Evolutionary conservation across 139 green algal species (phyloP), one percentile per base, ranked within the genome.

Genomic region (Tetradesmus obliquus): DNA sequence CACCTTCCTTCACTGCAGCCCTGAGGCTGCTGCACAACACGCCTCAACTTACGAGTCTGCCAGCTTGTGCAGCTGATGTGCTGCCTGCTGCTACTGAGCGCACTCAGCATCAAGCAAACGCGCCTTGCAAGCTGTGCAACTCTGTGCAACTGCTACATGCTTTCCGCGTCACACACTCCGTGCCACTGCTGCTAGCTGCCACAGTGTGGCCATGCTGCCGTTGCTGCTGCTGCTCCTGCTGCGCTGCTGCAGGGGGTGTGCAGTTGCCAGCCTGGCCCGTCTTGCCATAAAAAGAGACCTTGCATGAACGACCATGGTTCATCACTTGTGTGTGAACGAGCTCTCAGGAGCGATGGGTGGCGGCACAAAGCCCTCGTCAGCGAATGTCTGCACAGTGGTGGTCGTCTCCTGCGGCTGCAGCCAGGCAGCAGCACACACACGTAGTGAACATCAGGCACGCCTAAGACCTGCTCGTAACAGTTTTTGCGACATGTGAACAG

Each of bases 301-400:
- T 5, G n/a, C 66, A 0, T 19, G 66, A 8, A 4, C n/a, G 66
- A 8, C 2, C n/a, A 17, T 19, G 57, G 7, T 66, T 9, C 55
- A 7, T 79, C 51, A 89, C 45, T 84, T 90, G 51, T 84, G 86
- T 71, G 69, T 55, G 69, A 84, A 90, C 1, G 69, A n/a, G 53
- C 17, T 72, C 45, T 90, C 86, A 74, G 86, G 51, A 1, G 80
- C 76, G 6, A 82, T 58, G 51, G 80, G 86, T 74, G 86, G 88
- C n/a, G 88, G 88, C 55, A 87, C 76, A 58, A 91, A 91, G 76
- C 88, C 88, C 17, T 91, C 88, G 51, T 91, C 88, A 45, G 87
- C 55, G 88, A 91, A 87, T 10, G 76, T 86, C 55, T 91, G 88
- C 5, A 91, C 57, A 10, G 53, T 79, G 22, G 62, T 72, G 24